Evolutionary conservation across 1,139 yeast species (phyloP), one percentile per base, ranked within the genome.

Genomic region (Kodamaea sp.): DNA sequence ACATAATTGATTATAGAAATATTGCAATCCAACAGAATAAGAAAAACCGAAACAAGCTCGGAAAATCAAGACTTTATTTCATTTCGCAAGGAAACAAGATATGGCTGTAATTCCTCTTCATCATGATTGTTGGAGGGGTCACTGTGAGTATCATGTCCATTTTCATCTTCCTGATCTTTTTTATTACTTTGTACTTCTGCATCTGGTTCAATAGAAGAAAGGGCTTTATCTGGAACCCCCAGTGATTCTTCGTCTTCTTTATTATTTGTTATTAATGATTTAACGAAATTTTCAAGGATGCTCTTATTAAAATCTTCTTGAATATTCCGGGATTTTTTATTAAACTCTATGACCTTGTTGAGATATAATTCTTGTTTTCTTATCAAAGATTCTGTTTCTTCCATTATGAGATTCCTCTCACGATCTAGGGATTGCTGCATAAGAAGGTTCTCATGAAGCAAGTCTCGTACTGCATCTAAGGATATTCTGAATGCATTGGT

Each of bases 381-480:
- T 8, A 45, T 36, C 31, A 45, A 36, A 8, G 36, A 32, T 26
- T 43, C 48, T n/a, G 43, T 40, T 27, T 44, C 48, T 9, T 39
- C 41, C 7, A 38, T 32, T 6, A 38, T 24, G 4, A 10, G 10
- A 23, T 29, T 27, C 27, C 32, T 38, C 26, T 38, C 41, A 23
- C 29, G 33, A n/a, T 34, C 41, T 9, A 38, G 27, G 7, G 26
- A 25, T 10, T 35, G 32, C 15, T 37, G 30, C 30, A 27, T 8
- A 11, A 8, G 10, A n/a, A 27, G 20, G 8, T 9, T 15, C 30
- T 27, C 30, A 8, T 11, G 30, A 27, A 27, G 10, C 30, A 27
- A 11, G 7, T 7, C 11, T 27, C 10, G 28, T 24, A 20, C 35
- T 33, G 35, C 31, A 5, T 29, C 6, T n/a, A 12, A 30, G 25